Conservation (phyloP, 2,329 filamentous ascomycete genomes). For the Incumbomyces delicatus region DNA sequence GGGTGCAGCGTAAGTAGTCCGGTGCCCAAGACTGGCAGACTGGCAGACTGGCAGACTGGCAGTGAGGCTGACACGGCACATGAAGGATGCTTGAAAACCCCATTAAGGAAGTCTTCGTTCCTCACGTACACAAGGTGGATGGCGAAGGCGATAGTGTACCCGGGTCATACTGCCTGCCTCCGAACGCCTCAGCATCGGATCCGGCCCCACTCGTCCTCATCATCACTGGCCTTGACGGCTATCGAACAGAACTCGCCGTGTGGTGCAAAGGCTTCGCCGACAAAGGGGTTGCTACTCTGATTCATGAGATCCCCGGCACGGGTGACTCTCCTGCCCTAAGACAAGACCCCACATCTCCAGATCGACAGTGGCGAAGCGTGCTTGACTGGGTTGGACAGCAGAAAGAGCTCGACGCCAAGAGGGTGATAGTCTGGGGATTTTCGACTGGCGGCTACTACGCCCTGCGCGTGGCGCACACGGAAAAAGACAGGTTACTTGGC, state of each 20-base stretch:
- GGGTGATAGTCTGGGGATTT: conserved; percentile 47
- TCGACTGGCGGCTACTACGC: conserved; percentile 50
- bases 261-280: conserved; percentile 21
- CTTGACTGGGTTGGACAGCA: conserved; percentile 46
- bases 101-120: conserved; percentile 52
- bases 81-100: conserved; percentile 31
- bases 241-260: conserved; percentile 40
- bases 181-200: conserved; percentile 29
- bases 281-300: conserved; percentile 45
- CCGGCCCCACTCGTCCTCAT: conserved; percentile 46
- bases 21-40: not conserved
- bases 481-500: conserved; percentile 41
- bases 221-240: conserved; percentile 50
- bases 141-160: conserved; percentile 50
- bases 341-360: conserved; percentile 47
- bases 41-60: no score
- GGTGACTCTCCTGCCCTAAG: conserved; percentile 58
- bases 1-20: conserved; percentile 17
- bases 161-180: conserved; percentile 55
- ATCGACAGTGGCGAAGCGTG: conserved; percentile 45
- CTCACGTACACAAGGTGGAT: conserved; percentile 43
- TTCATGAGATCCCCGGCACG: conserved; percentile 57
- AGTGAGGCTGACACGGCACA: conserved; percentile 6
- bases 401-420: conserved; percentile 37
- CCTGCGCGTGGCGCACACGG: conserved; percentile 49